A percentile compares a stretch with the other conserved stretches of the same genome.
These are phyloP conservation scores for Fragaria nilgerrensis DNA, from an alignment of 306 rosid genomes.

Conservation along the genomic window DNA sequence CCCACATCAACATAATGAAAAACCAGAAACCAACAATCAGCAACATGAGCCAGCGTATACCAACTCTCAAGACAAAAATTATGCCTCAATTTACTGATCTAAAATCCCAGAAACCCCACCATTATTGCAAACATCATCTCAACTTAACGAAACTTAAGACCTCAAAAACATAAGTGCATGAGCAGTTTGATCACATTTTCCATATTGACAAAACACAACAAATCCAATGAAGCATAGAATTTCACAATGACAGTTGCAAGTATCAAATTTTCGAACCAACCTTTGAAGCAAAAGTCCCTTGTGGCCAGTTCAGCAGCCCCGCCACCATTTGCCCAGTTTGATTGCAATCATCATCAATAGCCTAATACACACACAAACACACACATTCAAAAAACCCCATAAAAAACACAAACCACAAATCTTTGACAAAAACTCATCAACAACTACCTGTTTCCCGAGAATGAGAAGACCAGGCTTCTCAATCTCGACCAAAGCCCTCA, in stretches of 20 bases:
- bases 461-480: slow-evolving; percentile 82
- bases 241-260: neutral
- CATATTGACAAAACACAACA: neutral
- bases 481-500: slow-evolving; percentile 65
- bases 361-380: slow-evolving; percentile 40
- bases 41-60: neutral
- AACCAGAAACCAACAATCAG: neutral
- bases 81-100: neutral
- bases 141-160: neutral
- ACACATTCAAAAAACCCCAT: neutral
- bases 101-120: neutral
- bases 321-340: slow-evolving; percentile 97
- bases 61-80: neutral
- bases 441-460: slow-evolving; percentile 79
- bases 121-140: neutral
- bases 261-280: slow-evolving; percentile 32
- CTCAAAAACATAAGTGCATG: too few relatives aligned
- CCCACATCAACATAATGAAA: neutral
- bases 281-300: slow-evolving; percentile 96
- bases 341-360: slow-evolving; percentile 98
- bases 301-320: slow-evolving; percentile 96
- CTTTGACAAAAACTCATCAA: neutral
- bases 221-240: neutral
- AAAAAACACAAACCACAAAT: slow-evolving; percentile 7
- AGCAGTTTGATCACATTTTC: neutral